A percentile compares a stretch with the other conserved stretches of the same genome.
phyloP scores from a whole-genome alignment of 768 basidiomycete genomes.

The Russula foetens region DNA sequence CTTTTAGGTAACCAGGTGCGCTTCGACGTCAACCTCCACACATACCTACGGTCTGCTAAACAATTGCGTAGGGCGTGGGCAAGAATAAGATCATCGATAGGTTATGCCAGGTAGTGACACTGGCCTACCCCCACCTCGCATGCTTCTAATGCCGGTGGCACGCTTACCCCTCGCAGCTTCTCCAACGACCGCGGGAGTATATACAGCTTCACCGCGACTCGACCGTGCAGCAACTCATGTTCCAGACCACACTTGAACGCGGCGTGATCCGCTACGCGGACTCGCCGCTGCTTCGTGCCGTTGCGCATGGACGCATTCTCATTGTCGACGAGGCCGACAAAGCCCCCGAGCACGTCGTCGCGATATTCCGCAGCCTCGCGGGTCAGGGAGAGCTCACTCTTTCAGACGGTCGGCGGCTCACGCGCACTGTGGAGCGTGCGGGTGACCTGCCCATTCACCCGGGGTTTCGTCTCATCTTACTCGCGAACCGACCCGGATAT shows the following conservation, averaged over 20 bases:
- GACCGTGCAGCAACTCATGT: not conserved
- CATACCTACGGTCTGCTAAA: not conserved
- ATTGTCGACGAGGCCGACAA: not conserved
- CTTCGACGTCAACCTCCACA: not conserved
- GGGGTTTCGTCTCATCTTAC: constrained; percentile 47
- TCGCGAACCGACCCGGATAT: constrained; percentile 64
- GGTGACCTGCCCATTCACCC: not conserved
- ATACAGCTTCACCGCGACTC: not conserved
- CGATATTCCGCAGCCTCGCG: constrained; percentile 24
- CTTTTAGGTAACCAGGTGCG: not conserved
- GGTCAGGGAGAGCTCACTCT: constrained; percentile 57
- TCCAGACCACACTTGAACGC: not conserved
- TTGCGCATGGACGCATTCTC: not conserved
- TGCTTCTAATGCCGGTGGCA: not conserved
- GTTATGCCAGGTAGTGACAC: not conserved
- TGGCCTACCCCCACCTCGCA: not conserved
- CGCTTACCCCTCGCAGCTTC: not conserved
- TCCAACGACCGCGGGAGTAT: not conserved
- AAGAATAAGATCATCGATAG: not conserved
- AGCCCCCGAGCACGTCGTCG: not conserved
- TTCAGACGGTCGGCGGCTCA: constrained; percentile 46
- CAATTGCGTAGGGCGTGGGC: not conserved
- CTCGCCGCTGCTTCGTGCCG: not conserved
- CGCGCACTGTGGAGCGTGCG: not conserved
- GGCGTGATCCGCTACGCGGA: not conserved